Conservation (phyloP, 202 grass and related monocot genomes). For the Miscanthus sacchariflorus region DNA sequence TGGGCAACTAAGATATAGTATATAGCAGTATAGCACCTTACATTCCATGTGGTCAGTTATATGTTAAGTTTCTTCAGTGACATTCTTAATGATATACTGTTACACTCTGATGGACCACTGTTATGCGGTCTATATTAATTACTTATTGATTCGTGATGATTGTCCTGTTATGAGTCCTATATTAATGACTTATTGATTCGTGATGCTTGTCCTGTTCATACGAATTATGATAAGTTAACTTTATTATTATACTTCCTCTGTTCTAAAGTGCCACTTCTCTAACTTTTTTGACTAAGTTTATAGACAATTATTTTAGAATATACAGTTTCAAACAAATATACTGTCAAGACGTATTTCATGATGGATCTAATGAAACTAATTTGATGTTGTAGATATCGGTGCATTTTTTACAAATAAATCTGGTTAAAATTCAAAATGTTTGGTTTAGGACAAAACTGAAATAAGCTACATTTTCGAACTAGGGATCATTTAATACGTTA, state of each 20-base stretch:
- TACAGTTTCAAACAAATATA: not conserved
- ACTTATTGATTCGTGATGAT: not conserved
- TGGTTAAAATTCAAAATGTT: not conserved
- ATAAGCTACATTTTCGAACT: too few species aligned
- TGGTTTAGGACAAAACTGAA: not conserved
- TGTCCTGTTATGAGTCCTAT: not conserved
- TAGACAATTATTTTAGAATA: not conserved
- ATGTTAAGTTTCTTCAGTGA: not conserved
- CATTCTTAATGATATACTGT: not conserved
- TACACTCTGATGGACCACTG: not conserved
- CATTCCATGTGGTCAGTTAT: conserved; percentile 6
- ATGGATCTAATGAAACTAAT: not conserved
- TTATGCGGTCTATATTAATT: not conserved
- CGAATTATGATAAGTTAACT: not conserved
- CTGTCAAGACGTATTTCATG: not conserved
- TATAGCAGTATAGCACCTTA: not conserved
- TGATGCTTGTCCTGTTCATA: not conserved
- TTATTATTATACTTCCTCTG: not conserved
- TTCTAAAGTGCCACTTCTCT: not conserved
- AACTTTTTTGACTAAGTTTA: not conserved
- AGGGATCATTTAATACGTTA: too few species aligned
- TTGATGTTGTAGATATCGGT: not conserved
- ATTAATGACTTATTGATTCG: not conserved
- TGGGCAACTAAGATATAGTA: not conserved
- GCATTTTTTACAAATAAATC: not conserved